Evolutionary conservation across 805 yeast genomes (phyloP), one percentile per base, ranked within the genome.

Genomic region (Myxozyma sirexii): DNA sequence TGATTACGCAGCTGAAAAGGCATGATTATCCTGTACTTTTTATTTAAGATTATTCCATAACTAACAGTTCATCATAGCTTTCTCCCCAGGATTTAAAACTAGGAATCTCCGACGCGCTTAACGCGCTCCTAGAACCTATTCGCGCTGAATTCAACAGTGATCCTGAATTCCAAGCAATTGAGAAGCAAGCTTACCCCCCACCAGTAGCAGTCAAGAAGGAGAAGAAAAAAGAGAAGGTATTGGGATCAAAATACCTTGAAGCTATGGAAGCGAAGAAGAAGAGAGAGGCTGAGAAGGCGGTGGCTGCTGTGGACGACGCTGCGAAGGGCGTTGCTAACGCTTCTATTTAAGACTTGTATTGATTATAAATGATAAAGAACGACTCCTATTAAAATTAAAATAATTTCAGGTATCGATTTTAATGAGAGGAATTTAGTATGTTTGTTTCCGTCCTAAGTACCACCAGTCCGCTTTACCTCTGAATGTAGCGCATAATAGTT

Each of bases 31-130:
- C 13, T 23, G 13, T 21, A 1, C 23, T n/a, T 2, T 19, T 21
- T 10, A 17, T 15, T 19, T 53, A 7, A 12, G 17, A 21, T 13
- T 13, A 17, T 24, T 26, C n/a, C n/a, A n/a, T n/a, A n/a, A 23
- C 54, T 54, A 38, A 53, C 58, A 37, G 17, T 35, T 1, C 12
- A 5, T n/a, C 7, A n/a, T 35, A 50, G 72, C 81, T 94, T 69
- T 82, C 94, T 38, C 98, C 99, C 31, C 94, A 90, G 31, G 99
- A 94, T 75, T 85, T 94, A 75, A 94, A 94, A 76, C 75, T 86
- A 3, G 99, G 99, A 75, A 93, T 93, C 54, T 79, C 96, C 50
- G 96, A 86, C 68, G 87, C 87, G 35, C 87, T 94, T 70, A 88
- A 90, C 74, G 84, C 74, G 47, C 79, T 94, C 57, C 82, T 94